Conservation (phyloP, 352 stramenopile species). For the Plasmopara muralis region DNA sequence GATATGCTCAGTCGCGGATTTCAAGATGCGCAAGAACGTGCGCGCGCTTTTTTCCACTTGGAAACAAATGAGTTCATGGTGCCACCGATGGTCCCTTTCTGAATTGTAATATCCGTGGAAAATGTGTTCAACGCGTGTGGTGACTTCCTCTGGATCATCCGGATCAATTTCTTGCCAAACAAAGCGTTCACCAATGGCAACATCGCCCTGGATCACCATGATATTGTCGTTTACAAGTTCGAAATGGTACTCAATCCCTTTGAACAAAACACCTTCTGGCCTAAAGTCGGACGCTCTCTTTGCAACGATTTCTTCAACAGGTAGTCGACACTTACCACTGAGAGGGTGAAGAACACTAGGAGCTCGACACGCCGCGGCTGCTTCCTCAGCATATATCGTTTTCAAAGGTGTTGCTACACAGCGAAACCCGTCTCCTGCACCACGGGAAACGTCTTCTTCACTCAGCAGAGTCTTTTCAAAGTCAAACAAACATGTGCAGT, state of each 20-base stretch:
- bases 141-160: constrained; percentile 4
- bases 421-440: constrained; percentile 35
- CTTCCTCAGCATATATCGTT: constrained; percentile 29
- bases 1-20: constrained; percentile 59
- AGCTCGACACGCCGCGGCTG: constrained; percentile 28
- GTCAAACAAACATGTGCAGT: constrained; percentile 45
- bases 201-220: constrained; percentile 74
- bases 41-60: constrained; percentile 44
- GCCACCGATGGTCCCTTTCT: constrained; percentile 68
- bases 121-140: constrained; percentile 23
- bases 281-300: constrained; percentile 7
- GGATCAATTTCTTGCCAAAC: constrained; percentile 25
- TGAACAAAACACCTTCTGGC: constrained; percentile 47
- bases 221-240: constrained; percentile 63
- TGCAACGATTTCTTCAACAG: constrained; percentile 47
- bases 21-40: constrained; percentile 33
- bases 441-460: constrained; percentile 22
- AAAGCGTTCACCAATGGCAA: constrained; percentile 59
- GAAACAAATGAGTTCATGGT: constrained; percentile 55
- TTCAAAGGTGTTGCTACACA: constrained; percentile 24
- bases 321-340: constrained; percentile 55
- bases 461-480: constrained; percentile 31
- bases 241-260: constrained; percentile 79
- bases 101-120: constrained; percentile 80
- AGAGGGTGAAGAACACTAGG: constrained; percentile 39